Base-by-base conservation (phyloP, 2,329 filamentous ascomycete genomes). In the Aspergillus intermedius region DNA sequence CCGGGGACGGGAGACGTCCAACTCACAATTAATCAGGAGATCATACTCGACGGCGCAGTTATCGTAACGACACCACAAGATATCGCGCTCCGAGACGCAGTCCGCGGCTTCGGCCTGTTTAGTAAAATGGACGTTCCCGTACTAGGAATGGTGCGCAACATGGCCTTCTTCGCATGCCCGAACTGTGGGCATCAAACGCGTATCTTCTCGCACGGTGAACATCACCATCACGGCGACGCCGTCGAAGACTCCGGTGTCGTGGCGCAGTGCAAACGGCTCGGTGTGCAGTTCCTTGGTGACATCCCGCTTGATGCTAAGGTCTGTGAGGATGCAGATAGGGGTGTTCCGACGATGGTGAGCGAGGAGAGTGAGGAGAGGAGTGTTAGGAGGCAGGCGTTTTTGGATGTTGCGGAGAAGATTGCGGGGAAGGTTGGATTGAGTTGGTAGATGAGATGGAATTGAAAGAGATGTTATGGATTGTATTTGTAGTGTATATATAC, bases 1-100 rank as follows among this genome's bases (percentile, higher is more conserved):
- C 93, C 93, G 0, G 93, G 93, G 2, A 98, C 93, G 0, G 93
- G 93, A 21, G 93, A 98, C 62, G 91, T 91, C 0, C 93, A 98
- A 64, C 77, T 98, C 56, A 96, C 89, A n/a, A 93, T 98, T 52
- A 91, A 89, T 13, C 93, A 98, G 67, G 91, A 96, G 71, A 78
- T 98, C 9, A 76, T 87, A n/a, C 74, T 98, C 2, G 88, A 94
- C 58, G 91, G 90, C 77, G 73, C 65, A 0, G 76, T 97, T 13
- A 88, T 98, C 32, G 84, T 98, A 1, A 93, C 89, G 0, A 98
- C 93, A 0, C 93, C 93, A 2, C 93, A 98, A 66, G 89, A 94
- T 45, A 81, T 98, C 23, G 89, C 91, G 1, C 80, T 96, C 2
- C 89, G 91, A 59, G 93, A 98, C 62, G 91, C 93, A 1, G 79